Evolutionary conservation across 1,284 basidiomycete genomes (phyloP).

Genomic region (Ceratobasidium theobromae): DNA sequence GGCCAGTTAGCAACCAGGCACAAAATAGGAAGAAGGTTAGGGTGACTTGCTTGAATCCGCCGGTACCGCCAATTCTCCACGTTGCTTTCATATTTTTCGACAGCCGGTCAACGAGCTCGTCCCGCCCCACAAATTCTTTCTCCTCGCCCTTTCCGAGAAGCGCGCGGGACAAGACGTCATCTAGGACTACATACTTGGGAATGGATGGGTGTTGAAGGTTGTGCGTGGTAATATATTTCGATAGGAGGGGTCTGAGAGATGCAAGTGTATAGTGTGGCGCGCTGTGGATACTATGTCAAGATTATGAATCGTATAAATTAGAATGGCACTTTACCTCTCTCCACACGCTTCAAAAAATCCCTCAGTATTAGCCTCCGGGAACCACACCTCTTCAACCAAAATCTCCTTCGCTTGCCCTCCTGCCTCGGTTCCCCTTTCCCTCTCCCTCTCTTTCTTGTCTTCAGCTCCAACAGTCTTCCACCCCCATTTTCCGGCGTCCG

Average conservation of each 20-base stretch:
- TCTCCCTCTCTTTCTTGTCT: conserved; percentile 53
- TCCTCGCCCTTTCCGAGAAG: conserved; percentile 39
- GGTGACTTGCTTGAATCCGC: conserved; percentile 54
- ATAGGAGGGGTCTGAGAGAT: conserved; percentile 60
- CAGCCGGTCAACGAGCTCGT: conserved; percentile 62
- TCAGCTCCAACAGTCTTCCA: conserved; percentile 66
- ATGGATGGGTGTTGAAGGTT: conserved; percentile 67
- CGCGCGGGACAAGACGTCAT: conserved; percentile 46
- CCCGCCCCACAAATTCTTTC: conserved; percentile 64
- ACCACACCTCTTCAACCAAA: conserved; percentile 68
- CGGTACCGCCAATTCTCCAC: conserved; percentile 66
- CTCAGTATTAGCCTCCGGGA: conserved; percentile 59
- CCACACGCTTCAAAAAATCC: conserved; percentile 60
- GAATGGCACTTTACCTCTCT: conserved; percentile 48
- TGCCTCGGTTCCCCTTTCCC: conserved; percentile 50
- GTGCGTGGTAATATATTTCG: conserved; percentile 61
- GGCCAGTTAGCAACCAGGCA: neutral
- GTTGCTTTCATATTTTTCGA: conserved; percentile 52
- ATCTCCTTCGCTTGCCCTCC: conserved; percentile 40
- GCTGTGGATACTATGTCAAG: conserved; percentile 46
- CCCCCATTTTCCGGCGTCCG: conserved; percentile 46
- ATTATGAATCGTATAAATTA: neutral
- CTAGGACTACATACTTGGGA: conserved; percentile 70
- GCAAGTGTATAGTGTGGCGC: conserved; percentile 55
- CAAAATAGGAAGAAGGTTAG: conserved; percentile 38